Evolutionary conservation across 768 basidiomycete genomes (phyloP), one percentile per base, ranked within the genome.

Genomic region (Pulveroboletus sp.): DNA sequence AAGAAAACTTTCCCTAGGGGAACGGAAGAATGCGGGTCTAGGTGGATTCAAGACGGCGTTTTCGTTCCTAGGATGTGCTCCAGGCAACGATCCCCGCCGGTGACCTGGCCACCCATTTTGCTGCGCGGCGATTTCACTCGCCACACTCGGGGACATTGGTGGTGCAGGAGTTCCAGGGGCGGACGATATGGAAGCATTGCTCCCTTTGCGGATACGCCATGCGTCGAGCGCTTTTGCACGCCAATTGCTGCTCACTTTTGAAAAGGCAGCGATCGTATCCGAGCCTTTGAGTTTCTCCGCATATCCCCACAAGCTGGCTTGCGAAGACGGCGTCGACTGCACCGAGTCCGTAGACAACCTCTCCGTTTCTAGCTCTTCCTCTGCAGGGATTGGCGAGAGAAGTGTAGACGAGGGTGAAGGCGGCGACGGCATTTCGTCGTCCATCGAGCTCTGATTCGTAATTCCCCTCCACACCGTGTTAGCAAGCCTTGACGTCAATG

Each of bases 241-340:
- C 84, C 83, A 87, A 52, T 90, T 90, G 21, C 78, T 85, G 65
- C 87, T 82, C 45, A 77, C 81, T 67, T 88, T 91, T 2, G 89
- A 73, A 14, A 90, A 66, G 1, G 78, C 74, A 12, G 89, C 88
- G 32, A 81, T 73, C 2, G 87, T 70, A 58, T 90, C 85, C 2
- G 87, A 87, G 45, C 87, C 82, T 60, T 78, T 84, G 13, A 90
- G 59, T 59, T 82, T 87, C 56, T 80, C 85, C 0, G 89, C 84
- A 59, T 90, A 90, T 31, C 68, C 64, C 87, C 86, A 87, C 5
- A 88, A 52, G 49, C 69, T 73, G 12, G 75, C 68, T 40, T 62
- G 67, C 36, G 61, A 52, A n/a, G 63, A 48, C 17, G 63, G 52
- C 29, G 57, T 40, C 7, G 51, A 39, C 38, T 41, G 58, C 44